phyloP scores from a whole-genome alignment of 768 basidiomycete genomes.

The Asterophora lycoperdoides region DNA sequence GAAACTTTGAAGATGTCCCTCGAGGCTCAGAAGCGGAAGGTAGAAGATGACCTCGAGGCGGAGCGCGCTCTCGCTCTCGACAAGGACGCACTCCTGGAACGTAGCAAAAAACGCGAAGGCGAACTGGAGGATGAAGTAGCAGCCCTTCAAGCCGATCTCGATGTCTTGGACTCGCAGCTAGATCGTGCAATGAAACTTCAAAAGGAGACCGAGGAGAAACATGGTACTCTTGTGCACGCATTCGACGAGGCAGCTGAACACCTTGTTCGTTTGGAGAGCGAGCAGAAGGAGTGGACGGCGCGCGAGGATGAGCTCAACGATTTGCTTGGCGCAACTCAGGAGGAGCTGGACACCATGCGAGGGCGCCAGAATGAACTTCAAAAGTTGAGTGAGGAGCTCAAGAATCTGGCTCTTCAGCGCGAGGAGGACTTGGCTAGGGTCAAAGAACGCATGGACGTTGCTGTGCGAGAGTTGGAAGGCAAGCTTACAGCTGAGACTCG shows the following conservation, averaged over 20 bases:
- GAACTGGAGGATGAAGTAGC: constrained; percentile 83
- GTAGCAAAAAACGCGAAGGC: constrained; percentile 80
- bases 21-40: constrained; percentile 77
- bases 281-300: constrained; percentile 62
- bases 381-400: constrained; percentile 64
- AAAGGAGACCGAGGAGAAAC: constrained; percentile 77
- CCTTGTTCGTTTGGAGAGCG: constrained; percentile 73
- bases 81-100: constrained; percentile 77
- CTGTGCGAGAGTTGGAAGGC: constrained; percentile 62
- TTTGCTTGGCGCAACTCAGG: constrained; percentile 53
- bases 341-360: constrained; percentile 55
- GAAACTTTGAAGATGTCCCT: constrained; percentile 79
- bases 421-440: constrained; percentile 74
- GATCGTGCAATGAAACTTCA: constrained; percentile 74
- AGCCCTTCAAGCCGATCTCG: constrained; percentile 77
- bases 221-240: constrained; percentile 61
- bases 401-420: constrained; percentile 62
- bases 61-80: constrained; percentile 78
- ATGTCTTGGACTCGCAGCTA: constrained; percentile 80
- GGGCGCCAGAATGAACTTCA: constrained; percentile 58
- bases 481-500: constrained; percentile 64
- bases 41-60: constrained; percentile 77
- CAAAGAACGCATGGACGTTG: constrained; percentile 69
- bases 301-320: constrained; percentile 62
- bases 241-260: constrained; percentile 87